phyloP scores from a whole-genome alignment of 75 land plant genomes.

The Chamaecyparis obtusa region DNA sequence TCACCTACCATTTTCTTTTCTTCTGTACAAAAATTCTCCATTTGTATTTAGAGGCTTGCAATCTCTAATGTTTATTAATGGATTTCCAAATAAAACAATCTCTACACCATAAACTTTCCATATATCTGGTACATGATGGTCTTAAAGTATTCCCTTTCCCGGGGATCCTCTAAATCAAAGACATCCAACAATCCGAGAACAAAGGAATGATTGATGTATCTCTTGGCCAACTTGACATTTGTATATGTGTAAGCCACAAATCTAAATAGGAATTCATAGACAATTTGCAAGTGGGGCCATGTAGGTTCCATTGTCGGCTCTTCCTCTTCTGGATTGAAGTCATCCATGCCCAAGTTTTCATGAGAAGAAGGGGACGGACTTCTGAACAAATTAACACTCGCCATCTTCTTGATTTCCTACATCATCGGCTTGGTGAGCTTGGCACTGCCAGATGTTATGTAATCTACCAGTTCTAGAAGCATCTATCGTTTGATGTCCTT shows the following conservation, averaged over 20 bases:
- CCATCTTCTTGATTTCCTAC: slow-evolving; percentile 48
- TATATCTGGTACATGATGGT: slow-evolving; percentile 62
- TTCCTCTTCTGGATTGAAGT: slow-evolving; percentile 52
- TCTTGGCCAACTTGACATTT: slow-evolving; percentile 64
- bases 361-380: slow-evolving; percentile 38
- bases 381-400: slow-evolving; percentile 45
- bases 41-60: no score
- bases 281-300: slow-evolving; percentile 59
- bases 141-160: slow-evolving; percentile 64
- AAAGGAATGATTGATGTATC: slow-evolving; percentile 50
- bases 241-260: slow-evolving; percentile 43
- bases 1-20: no score
- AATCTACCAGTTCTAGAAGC: slow-evolving; percentile 49
- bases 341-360: slow-evolving; percentile 17
- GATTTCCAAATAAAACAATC: slow-evolving; percentile 58
- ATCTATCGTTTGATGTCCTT: slow-evolving; percentile 56
- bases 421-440: slow-evolving; percentile 42
- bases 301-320: slow-evolving; percentile 64
- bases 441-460: slow-evolving; percentile 17
- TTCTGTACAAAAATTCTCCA: no score
- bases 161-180: slow-evolving; percentile 63
- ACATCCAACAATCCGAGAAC: slow-evolving; percentile 40
- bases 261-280: slow-evolving; percentile 55
- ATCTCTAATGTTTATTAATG: no score
- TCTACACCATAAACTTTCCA: slow-evolving; percentile 73